Percentiles rank a stretch among this genome's conserved stretches.
Evolutionary conservation across 768 basidiomycete genomes (phyloP).

Genomic region (Porphyrellus cyaneotinctus): DNA sequence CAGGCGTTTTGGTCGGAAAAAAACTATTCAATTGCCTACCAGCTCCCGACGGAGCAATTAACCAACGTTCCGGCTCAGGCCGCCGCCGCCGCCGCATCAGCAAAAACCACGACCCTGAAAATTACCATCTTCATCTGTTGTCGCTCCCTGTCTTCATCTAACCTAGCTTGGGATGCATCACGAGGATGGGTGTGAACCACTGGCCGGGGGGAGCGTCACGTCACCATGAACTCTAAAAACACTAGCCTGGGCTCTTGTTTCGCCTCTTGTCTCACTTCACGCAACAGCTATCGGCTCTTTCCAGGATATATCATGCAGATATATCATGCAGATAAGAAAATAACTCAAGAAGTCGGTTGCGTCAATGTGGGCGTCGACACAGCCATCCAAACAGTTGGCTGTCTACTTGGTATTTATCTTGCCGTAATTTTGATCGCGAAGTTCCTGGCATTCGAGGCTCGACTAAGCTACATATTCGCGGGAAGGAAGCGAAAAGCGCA

Average conservation of each 20-base stretch:
- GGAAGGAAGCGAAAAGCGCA: slow-evolving; percentile 4
- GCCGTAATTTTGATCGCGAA: slow-evolving; percentile 15
- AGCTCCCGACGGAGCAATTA: slow-evolving; percentile 1
- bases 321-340: slow-evolving; percentile 4
- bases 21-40: slow-evolving; percentile 8
- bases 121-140: slow-evolving; percentile 2
- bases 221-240: slow-evolving; percentile 10
- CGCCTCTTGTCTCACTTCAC: neutral
- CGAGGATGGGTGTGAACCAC: slow-evolving; percentile 13
- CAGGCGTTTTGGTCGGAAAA: neutral
- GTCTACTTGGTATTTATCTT: slow-evolving; percentile 11
- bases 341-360: neutral
- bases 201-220: slow-evolving; percentile 2
- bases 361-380: slow-evolving; percentile 2
- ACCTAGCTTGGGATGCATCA: slow-evolving; percentile 15
- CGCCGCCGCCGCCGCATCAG: neutral
- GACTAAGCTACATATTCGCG: slow-evolving; percentile 17
- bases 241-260: neutral
- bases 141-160: slow-evolving; percentile 20
- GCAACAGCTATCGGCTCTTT: neutral
- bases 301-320: slow-evolving; percentile 2
- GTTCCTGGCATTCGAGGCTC: slow-evolving; percentile 10
- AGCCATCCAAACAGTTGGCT: slow-evolving; percentile 8
- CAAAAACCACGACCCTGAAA: slow-evolving; percentile 10
- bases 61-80: neutral